phyloP scores from a whole-genome alignment of 306 rosid genomes.

The Amphicarpaea edgeworthii region DNA sequence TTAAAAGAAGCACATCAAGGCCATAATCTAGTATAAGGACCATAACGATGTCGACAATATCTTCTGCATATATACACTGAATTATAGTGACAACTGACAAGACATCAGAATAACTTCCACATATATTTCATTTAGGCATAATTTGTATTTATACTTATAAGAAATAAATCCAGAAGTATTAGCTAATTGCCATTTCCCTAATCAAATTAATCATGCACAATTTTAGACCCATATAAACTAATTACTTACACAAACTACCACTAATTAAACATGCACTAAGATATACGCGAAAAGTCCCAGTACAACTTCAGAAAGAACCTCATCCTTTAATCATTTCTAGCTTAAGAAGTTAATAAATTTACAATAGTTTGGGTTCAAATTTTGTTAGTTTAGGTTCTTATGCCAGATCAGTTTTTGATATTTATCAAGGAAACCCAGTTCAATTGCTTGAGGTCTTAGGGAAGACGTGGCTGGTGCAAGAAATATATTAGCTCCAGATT shows the following conservation, averaged over 20 bases:
- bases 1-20: slow-evolving; percentile 42
- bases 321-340: background rate
- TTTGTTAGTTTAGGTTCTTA: no score
- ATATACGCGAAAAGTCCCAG: background rate
- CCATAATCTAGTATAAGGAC: slow-evolving; percentile 19
- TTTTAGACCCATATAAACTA: background rate
- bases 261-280: background rate
- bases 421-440: no score
- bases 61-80: background rate
- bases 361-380: no score
- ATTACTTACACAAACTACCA: background rate
- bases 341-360: no score
- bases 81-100: background rate
- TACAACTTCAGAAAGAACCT: background rate
- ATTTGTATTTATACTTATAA: slow-evolving; percentile 18
- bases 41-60: slow-evolving; percentile 28
- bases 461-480: no score
- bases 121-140: slow-evolving; percentile 3
- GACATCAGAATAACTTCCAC: slow-evolving; percentile 22
- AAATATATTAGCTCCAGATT: background rate
- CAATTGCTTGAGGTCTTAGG: no score
- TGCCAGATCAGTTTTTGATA: no score
- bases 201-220: slow-evolving; percentile 15
- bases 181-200: slow-evolving; percentile 19
- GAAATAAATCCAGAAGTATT: slow-evolving; percentile 18